phyloP scores from a whole-genome alignment of 208 protist species.

The Phytomonas francai region DNA sequence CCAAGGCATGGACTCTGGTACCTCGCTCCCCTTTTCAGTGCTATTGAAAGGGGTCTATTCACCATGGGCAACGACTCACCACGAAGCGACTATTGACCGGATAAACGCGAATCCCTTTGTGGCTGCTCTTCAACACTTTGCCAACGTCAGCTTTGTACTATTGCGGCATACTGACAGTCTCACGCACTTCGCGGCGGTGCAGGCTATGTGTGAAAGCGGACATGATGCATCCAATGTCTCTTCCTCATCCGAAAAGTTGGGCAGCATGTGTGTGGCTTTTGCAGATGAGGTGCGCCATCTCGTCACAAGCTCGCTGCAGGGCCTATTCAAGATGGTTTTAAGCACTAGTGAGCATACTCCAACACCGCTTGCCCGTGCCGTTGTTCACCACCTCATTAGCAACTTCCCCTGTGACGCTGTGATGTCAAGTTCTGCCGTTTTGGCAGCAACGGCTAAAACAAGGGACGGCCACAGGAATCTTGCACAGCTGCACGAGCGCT shows the following conservation, averaged over 20 bases:
- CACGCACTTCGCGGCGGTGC: slow-evolving; percentile 44
- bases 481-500: not conserved
- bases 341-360: slow-evolving; percentile 1
- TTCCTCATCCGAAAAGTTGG: not conserved
- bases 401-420: slow-evolving; percentile 40
- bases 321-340: slow-evolving; percentile 30
- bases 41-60: not conserved
- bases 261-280: slow-evolving; percentile 16
- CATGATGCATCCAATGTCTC: not conserved
- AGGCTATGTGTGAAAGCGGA: slow-evolving; percentile 11
- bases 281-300: slow-evolving; percentile 51
- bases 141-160: slow-evolving; percentile 50
- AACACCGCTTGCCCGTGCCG: slow-evolving; percentile 17
- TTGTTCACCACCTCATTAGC: slow-evolving; percentile 34
- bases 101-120: slow-evolving; percentile 59
- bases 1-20: not conserved
- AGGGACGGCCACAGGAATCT: slow-evolving; percentile 2
- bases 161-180: slow-evolving; percentile 49
- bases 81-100: slow-evolving; percentile 25
- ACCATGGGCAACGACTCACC: slow-evolving; percentile 10
- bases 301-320: slow-evolving; percentile 43
- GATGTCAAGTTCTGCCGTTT: not conserved
- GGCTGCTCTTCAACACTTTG: slow-evolving; percentile 46
- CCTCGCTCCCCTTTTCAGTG: not conserved
- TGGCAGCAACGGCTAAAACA: not conserved